A percentile compares a stretch with the other conserved stretches of the same genome.
These are phyloP conservation scores for Herpetomonas muscarum DNA, from an alignment of 208 protist species.

Conservation along the genomic window DNA sequence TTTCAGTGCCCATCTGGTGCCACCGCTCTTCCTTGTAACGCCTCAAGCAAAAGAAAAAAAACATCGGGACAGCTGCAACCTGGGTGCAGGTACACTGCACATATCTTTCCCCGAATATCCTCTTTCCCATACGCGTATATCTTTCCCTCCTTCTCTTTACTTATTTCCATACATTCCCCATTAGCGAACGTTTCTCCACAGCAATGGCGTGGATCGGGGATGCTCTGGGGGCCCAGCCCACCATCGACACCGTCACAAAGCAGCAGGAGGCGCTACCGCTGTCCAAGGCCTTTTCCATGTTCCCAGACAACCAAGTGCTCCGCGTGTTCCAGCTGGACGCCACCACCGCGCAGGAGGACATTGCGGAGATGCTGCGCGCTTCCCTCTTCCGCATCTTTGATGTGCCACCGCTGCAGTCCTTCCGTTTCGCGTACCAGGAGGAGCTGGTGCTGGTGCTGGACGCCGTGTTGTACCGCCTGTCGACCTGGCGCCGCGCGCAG, in stretches of 20 bases:
- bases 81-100: too few relatives aligned
- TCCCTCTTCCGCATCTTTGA: constrained; percentile 65
- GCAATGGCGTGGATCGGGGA: constrained; percentile 68
- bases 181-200: constrained; percentile 6
- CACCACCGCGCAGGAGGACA: constrained; percentile 63
- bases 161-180: too few relatives aligned
- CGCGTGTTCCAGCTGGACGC: constrained; percentile 82
- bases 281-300: constrained; percentile 65
- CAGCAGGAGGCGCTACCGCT: constrained; percentile 65
- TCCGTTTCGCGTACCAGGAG: constrained; percentile 77
- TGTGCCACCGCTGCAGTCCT: constrained; percentile 51
- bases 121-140: too few relatives aligned
- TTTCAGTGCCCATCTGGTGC: too few relatives aligned
- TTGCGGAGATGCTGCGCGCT: constrained; percentile 70
- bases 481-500: constrained; percentile 65
- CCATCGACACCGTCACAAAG: constrained; percentile 74
- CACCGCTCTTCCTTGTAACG: too few relatives aligned
- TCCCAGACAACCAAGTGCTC: constrained; percentile 71
- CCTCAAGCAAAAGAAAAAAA: too few relatives aligned
- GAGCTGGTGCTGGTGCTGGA: constrained; percentile 73
- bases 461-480: constrained; percentile 59
- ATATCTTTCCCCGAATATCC: too few relatives aligned
- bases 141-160: too few relatives aligned
- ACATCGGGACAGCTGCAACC: too few relatives aligned
- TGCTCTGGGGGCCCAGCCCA: constrained; percentile 53